Conservation (phyloP, 306 rosid genomes). For the Vachellia collinsii region DNA sequence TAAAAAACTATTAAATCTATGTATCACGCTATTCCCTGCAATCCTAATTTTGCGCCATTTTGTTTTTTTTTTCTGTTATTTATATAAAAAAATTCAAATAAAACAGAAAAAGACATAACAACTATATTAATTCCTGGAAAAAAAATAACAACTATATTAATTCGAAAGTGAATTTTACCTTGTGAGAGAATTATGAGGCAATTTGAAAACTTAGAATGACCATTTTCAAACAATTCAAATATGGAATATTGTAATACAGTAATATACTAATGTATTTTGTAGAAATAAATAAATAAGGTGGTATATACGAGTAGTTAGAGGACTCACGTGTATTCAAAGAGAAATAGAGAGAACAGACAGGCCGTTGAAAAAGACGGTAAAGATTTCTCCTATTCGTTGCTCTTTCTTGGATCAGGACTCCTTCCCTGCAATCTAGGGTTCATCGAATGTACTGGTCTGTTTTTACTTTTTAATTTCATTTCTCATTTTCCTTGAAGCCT, state of each 20-base stretch:
- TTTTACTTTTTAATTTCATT: conserved; percentile 16
- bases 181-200: neutral
- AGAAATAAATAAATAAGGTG: neutral
- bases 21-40: no score
- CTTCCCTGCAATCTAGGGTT: conserved; percentile 60
- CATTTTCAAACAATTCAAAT: neutral
- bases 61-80: neutral
- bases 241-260: neutral
- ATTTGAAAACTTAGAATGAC: neutral
- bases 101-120: neutral
- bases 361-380: conserved; percentile 46
- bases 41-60: no score
- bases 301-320: neutral
- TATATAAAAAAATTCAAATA: no score
- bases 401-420: conserved; percentile 19
- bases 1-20: no score
- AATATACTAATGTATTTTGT: neutral
- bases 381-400: conserved; percentile 28
- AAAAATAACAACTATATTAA: neutral
- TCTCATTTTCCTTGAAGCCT: neutral
- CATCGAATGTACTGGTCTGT: conserved; percentile 33
- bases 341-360: neutral
- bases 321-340: neutral
- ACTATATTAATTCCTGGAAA: no score
- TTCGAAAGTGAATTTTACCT: neutral